Base-by-base conservation (phyloP, 2,329 filamentous ascomycete species). In the Lecanicillium sp. region DNA sequence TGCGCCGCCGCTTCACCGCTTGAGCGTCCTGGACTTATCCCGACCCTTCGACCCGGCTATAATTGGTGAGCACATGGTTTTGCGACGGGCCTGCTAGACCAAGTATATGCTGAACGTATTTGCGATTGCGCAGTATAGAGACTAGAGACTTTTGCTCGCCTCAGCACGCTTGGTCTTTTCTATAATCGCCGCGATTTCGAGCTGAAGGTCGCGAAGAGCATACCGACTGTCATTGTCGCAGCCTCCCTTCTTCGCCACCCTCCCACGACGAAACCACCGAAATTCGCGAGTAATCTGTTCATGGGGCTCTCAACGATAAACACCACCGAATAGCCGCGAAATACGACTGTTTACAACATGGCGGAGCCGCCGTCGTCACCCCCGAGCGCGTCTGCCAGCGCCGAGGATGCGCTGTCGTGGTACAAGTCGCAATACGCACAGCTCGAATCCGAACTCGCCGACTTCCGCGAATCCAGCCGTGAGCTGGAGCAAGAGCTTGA, bases 391-490 rank as follows among this genome's bases (percentile, higher is more conserved):
- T 61, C 66, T 37, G 61, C 74, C 39, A 71, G 60, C 39, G 59
- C 73, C 36, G 81, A 88, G 56, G 86, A 92, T 56, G 84, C 89
- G 45, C 72, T 98, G 37, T 75, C 82, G 42, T 96, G 92, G 76
- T 98, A 97, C 77, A 98, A 98, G 70, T 66, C 79, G 39, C 90
- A 97, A 61, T 97, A 97, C 66, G 88, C 94, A 64, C 80, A 87
- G 58, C 75, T 98, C 28, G 92, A 96, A 64, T 72, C 80, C 38
- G 92, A 98, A 62, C 77, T 98, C 44, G 78, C 85, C 46, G 92
- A 98, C 55, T 98, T 98, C 60, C 87, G 95, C 56, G 75, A 87
- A 42, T 95, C 88, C 39, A 96, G 89, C 62, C 85, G 87, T 59
- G 92, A 97, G 61, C 74, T 98, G 20, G 92, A 98, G 62, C 79